Conservation (phyloP, 2,329 filamentous ascomycete genomes). For the Ilyonectria destructans region DNA sequence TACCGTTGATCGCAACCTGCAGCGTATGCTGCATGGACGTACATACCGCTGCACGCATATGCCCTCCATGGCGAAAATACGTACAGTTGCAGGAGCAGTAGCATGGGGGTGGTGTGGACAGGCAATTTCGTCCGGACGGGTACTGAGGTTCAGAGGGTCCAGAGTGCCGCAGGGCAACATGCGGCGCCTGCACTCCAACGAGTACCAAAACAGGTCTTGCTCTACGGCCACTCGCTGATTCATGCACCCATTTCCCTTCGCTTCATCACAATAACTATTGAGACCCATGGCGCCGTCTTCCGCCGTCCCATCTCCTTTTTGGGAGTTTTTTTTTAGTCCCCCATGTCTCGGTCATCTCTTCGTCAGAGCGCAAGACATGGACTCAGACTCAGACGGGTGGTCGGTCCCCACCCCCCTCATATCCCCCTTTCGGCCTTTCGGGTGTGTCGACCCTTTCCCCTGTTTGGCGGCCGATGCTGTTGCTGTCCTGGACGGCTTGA, state of each 20-base stretch:
- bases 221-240: slow-evolving; percentile 14
- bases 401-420: slow-evolving; percentile 30
- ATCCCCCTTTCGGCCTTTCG: slow-evolving; percentile 39
- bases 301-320: slow-evolving; percentile 24
- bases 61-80: not conserved
- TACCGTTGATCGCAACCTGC: not conserved
- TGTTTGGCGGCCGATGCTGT: slow-evolving; percentile 20
- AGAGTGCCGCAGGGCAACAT: slow-evolving; percentile 11
- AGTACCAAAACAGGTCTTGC: not conserved
- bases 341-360: slow-evolving; percentile 42
- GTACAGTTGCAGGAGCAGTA: slow-evolving; percentile 8
- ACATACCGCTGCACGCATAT: not conserved
- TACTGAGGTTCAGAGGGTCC: slow-evolving; percentile 1
- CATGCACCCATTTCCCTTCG: slow-evolving; percentile 31
- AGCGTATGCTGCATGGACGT: not conserved
- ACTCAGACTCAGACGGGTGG: slow-evolving; percentile 2
- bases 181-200: slow-evolving; percentile 13
- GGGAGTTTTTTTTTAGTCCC: slow-evolving; percentile 6
- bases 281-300: slow-evolving; percentile 14
- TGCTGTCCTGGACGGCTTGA: not conserved
- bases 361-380: slow-evolving; percentile 42
- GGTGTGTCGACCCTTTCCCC: slow-evolving; percentile 17
- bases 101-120: slow-evolving; percentile 1
- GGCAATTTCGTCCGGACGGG: slow-evolving; percentile 33
- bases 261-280: slow-evolving; percentile 6